These are phyloP conservation scores for Brasilioporus rufonigricans DNA, from an alignment of 768 basidiomycete genomes.

Conservation along the genomic window DNA sequence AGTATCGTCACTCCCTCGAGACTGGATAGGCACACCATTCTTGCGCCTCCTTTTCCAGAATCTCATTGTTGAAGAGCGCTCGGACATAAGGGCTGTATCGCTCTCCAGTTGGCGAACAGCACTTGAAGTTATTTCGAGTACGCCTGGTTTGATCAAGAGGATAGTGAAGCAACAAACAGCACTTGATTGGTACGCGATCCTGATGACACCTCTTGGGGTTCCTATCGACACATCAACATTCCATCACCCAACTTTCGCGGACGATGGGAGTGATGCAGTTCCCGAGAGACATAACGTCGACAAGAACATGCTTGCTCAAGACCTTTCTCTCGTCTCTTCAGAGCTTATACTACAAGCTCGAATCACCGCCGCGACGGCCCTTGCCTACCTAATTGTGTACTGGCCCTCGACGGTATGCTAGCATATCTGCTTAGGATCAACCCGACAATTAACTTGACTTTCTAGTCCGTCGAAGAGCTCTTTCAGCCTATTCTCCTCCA, in stretches of 20 bases:
- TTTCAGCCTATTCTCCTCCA: slow-evolving; percentile 75
- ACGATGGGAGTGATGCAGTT: slow-evolving; percentile 40
- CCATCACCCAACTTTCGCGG: slow-evolving; percentile 55
- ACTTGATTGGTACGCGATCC: slow-evolving; percentile 80
- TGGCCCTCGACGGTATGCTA: slow-evolving; percentile 61
- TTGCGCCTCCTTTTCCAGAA: slow-evolving; percentile 91
- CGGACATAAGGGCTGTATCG: slow-evolving; percentile 76
- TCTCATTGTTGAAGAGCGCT: slow-evolving; percentile 85
- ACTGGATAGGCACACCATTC: slow-evolving; percentile 79
- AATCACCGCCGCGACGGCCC: slow-evolving; percentile 70
- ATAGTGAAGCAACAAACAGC: slow-evolving; percentile 58
- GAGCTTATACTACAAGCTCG: slow-evolving; percentile 81
- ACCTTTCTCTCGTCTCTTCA: slow-evolving; percentile 74
- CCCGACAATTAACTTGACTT: neutral
- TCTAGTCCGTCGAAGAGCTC: slow-evolving; percentile 52
- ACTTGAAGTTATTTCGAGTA: slow-evolving; percentile 49
- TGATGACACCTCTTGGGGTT: slow-evolving; percentile 88
- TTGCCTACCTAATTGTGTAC: slow-evolving; percentile 64
- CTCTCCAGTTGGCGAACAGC: slow-evolving; percentile 73
- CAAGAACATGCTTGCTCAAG: slow-evolving; percentile 91
- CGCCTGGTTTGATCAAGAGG: slow-evolving; percentile 48
- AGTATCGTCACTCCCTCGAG: slow-evolving; percentile 66
- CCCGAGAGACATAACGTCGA: slow-evolving; percentile 89
- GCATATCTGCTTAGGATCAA: neutral
- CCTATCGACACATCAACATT: slow-evolving; percentile 71